phyloP scores from a whole-genome alignment of 805 yeast genomes.

The Metschnikowia baotianmanensis region DNA sequence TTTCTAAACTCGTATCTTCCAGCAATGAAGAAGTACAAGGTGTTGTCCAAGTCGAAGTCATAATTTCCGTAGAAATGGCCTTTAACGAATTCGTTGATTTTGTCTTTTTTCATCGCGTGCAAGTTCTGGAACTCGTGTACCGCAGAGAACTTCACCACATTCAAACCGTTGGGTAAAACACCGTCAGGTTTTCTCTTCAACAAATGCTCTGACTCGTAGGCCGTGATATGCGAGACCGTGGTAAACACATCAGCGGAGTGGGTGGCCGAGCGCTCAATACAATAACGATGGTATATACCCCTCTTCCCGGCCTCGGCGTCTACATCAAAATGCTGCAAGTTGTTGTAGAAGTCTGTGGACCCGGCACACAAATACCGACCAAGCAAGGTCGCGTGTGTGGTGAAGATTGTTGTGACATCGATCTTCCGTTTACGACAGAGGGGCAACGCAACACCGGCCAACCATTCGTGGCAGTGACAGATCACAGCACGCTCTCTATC shows the following conservation, averaged over 20 bases:
- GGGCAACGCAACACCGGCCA: constrained; percentile 95
- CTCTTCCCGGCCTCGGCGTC: constrained; percentile 98
- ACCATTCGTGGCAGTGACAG: constrained; percentile 97
- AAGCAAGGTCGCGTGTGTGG: constrained; percentile 94
- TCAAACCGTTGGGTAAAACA: constrained; percentile 93
- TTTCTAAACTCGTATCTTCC: constrained; percentile 96
- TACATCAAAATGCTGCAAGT: constrained; percentile 83
- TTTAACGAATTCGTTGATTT: constrained; percentile 88
- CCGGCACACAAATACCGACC: constrained; percentile 98
- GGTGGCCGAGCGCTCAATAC: constrained; percentile 95
- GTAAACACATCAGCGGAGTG: constrained; percentile 96
- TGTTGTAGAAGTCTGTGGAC: constrained; percentile 91
- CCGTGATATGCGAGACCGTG: constrained; percentile 97
- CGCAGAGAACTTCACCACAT: constrained; percentile 94
- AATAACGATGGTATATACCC: constrained; percentile 95
- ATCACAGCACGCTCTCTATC: constrained; percentile 87
- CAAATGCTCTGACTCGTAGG: constrained; percentile 89
- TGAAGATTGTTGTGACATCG: constrained; percentile 92
- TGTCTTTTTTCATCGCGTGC: constrained; percentile 88
- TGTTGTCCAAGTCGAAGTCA: constrained; percentile 91
- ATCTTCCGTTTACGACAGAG: constrained; percentile 86
- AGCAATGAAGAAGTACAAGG: constrained; percentile 92
- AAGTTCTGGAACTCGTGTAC: constrained; percentile 97
- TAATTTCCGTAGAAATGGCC: constrained; percentile 98
- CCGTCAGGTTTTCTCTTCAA: constrained; percentile 97